These are phyloP conservation scores for Henckelia pumila DNA, from an alignment of 257 asterid genomes.

Conservation along the genomic window DNA sequence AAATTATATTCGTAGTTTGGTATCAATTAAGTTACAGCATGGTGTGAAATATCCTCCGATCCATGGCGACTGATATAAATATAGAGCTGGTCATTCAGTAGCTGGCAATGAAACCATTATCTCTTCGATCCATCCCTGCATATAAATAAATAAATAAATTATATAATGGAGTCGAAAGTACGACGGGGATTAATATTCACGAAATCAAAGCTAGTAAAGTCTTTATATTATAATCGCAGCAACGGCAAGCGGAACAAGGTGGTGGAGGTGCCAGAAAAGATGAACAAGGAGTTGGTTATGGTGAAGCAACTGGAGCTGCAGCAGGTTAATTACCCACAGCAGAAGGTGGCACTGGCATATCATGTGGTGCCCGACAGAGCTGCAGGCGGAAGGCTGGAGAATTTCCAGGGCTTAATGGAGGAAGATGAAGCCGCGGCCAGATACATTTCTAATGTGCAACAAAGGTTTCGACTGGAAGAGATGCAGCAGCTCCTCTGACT, in stretches of 20 bases:
- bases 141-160: too few relatives aligned
- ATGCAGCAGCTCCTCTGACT: background rate
- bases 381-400: slow-evolving; percentile 32
- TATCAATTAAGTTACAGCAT: too few relatives aligned
- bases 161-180: slow-evolving; percentile 50
- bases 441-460: slow-evolving; percentile 53
- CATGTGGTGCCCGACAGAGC: slow-evolving; percentile 23
- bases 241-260: slow-evolving; percentile 26
- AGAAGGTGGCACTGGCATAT: slow-evolving; percentile 25
- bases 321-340: slow-evolving; percentile 32
- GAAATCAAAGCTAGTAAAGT: slow-evolving; percentile 46
- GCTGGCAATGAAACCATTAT: too few relatives aligned
- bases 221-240: slow-evolving; percentile 37
- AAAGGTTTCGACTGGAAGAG: slow-evolving; percentile 49
- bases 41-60: too few relatives aligned
- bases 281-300: slow-evolving; percentile 21
- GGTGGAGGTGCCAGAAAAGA: too few relatives aligned
- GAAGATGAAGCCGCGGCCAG: slow-evolving; percentile 57
- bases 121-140: too few relatives aligned
- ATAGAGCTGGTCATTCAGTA: too few relatives aligned
- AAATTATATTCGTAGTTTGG: too few relatives aligned
- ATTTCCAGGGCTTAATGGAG: slow-evolving; percentile 28
- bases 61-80: too few relatives aligned
- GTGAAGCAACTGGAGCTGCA: slow-evolving; percentile 47
- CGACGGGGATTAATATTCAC: slow-evolving; percentile 39